phyloP scores from a whole-genome alignment of 2,329 filamentous ascomycete genomes.

The Scedosporium dehoogii region DNA sequence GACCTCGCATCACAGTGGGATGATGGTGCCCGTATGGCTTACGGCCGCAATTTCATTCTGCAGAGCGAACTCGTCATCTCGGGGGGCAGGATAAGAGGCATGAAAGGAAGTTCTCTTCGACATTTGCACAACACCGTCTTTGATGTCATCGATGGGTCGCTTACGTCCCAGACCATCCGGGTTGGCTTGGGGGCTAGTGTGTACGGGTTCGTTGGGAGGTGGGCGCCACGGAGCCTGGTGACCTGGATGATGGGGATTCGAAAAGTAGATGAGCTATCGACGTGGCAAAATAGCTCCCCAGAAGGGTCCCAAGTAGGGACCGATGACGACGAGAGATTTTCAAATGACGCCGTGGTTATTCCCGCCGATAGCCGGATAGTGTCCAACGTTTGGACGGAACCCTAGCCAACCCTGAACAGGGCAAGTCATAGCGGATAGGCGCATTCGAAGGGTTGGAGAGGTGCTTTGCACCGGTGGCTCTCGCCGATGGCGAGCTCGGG shows the following conservation, averaged over 20 bases:
- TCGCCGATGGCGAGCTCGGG: too few relatives aligned
- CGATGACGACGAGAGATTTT: constrained; percentile 21
- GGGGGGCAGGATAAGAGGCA: constrained; percentile 45
- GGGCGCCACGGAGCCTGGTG: constrained; percentile 68
- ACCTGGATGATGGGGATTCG: constrained; percentile 87
- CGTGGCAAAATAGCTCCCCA: constrained; percentile 38
- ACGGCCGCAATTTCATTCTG: constrained; percentile 50
- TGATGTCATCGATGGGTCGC: constrained; percentile 67
- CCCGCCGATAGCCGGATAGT: constrained; percentile 20
- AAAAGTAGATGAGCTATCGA: constrained; percentile 45
- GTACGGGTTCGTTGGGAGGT: constrained; percentile 78
- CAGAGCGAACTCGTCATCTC: constrained; percentile 46
- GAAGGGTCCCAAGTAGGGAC: constrained; percentile 24
- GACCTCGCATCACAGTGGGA: constrained; percentile 51
- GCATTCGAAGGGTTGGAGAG: constrained; percentile 3
- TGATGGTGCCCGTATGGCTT: constrained; percentile 47
- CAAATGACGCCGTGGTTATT: constrained; percentile 42
- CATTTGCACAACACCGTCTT: constrained; percentile 82
- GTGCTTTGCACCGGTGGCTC: too few relatives aligned
- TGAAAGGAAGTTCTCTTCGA: constrained; percentile 61
- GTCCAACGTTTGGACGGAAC: constrained; percentile 25
- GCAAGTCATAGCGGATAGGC: neutral
- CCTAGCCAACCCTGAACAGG: neutral
- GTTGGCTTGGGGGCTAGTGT: constrained; percentile 77
- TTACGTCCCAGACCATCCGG: constrained; percentile 54